A percentile compares a stretch with the other conserved stretches of the same genome.
These are phyloP conservation scores for Entoloma clypeatum DNA, from an alignment of 1,284 basidiomycete species.

Conservation along the genomic window DNA sequence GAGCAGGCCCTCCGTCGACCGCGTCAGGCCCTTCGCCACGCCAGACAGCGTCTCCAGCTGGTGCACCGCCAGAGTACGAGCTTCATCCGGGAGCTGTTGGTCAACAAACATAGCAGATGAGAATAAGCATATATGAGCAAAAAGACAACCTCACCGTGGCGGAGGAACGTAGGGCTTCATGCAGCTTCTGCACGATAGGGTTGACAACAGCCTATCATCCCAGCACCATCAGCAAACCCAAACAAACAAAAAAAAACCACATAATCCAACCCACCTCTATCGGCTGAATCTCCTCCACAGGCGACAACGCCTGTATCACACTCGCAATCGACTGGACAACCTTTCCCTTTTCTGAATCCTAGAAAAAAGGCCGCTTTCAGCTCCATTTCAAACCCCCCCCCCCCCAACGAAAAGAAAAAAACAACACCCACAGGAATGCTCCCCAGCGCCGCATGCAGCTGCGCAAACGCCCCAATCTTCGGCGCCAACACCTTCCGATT, in stretches of 20 bases:
- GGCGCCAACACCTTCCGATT: slow-evolving; percentile 77
- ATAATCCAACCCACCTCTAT: slow-evolving; percentile 52
- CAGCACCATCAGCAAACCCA: background rate
- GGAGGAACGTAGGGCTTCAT: slow-evolving; percentile 53
- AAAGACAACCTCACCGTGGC: slow-evolving; percentile 39
- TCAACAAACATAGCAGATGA: slow-evolving; percentile 7
- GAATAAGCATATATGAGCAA: slow-evolving; percentile 3
- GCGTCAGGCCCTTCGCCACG: slow-evolving; percentile 80
- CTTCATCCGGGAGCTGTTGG: slow-evolving; percentile 63
- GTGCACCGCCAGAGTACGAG: slow-evolving; percentile 53
- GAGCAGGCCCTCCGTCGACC: slow-evolving; percentile 64
- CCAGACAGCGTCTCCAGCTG: slow-evolving; percentile 79
- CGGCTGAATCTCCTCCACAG: slow-evolving; percentile 70
- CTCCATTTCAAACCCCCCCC: background rate
- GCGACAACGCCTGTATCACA: slow-evolving; percentile 83
- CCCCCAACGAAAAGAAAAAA: slow-evolving; percentile 2
- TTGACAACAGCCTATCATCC: slow-evolving; percentile 60
- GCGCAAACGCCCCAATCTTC: slow-evolving; percentile 80
- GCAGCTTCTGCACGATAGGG: slow-evolving; percentile 71
- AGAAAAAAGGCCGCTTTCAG: too few species aligned
- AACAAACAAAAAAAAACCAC: background rate
- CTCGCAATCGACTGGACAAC: slow-evolving; percentile 87
- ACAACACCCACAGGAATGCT: slow-evolving; percentile 60
- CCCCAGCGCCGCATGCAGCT: slow-evolving; percentile 72
- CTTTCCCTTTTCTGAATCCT: slow-evolving; percentile 87